Percentiles rank a stretch among this genome's conserved stretches.
Evolutionary conservation across 768 basidiomycete genomes (phyloP).

Genomic region (Lactarius indigo): DNA sequence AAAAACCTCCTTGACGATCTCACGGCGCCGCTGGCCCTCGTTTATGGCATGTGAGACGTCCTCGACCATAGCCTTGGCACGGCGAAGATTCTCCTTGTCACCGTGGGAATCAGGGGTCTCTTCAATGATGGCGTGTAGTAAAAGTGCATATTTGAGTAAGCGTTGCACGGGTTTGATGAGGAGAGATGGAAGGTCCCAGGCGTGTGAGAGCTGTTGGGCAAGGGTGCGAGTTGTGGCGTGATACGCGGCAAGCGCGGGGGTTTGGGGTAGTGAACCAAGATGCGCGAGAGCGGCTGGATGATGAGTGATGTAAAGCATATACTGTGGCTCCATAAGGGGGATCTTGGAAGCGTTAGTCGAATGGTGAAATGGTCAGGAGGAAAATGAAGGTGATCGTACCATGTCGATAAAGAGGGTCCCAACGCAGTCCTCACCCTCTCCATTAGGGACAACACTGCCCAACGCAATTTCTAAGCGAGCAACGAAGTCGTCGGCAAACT

Average conservation of each 20-base stretch:
- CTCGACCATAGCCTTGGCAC: slow-evolving; percentile 59
- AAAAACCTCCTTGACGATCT: slow-evolving; percentile 76
- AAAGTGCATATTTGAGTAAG: slow-evolving; percentile 88
- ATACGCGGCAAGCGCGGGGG: slow-evolving; percentile 61
- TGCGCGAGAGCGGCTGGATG: slow-evolving; percentile 74
- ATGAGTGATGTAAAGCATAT: slow-evolving; percentile 77
- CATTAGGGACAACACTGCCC: slow-evolving; percentile 57
- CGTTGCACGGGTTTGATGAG: slow-evolving; percentile 98
- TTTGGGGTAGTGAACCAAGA: slow-evolving; percentile 48
- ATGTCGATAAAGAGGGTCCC: slow-evolving; percentile 67
- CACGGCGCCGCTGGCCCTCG: slow-evolving; percentile 69
- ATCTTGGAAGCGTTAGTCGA: slow-evolving; percentile 41
- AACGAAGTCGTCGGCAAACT: slow-evolving; percentile 64
- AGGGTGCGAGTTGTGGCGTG: slow-evolving; percentile 61
- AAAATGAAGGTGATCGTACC: slow-evolving; percentile 38
- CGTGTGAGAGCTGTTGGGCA: slow-evolving; percentile 71
- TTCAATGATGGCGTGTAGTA: slow-evolving; percentile 72
- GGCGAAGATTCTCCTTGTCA: slow-evolving; percentile 56
- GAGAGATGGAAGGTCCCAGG: slow-evolving; percentile 90
- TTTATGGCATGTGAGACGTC: slow-evolving; percentile 74
- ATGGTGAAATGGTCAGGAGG: slow-evolving; percentile 6
- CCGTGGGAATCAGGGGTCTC: slow-evolving; percentile 67
- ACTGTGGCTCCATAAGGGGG: slow-evolving; percentile 64
- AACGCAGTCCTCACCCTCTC: slow-evolving; percentile 65
- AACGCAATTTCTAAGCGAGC: slow-evolving; percentile 63